These are phyloP conservation scores for Yamadazyma aaseri DNA, from an alignment of 1,139 yeast species.

Conservation along the genomic window DNA sequence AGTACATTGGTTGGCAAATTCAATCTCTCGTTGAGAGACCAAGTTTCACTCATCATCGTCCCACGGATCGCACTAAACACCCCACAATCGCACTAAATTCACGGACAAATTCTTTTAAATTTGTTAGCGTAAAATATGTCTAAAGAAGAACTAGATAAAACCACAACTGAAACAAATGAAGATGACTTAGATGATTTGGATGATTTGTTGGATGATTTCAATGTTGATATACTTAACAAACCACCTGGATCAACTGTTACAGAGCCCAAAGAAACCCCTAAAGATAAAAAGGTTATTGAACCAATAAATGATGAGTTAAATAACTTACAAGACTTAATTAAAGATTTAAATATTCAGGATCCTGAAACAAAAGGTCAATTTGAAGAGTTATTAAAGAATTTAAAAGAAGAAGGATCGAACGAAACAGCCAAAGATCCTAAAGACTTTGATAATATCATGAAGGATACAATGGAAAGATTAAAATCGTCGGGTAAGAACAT, in stretches of 20 bases:
- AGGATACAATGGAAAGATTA: slow-evolving; percentile 77
- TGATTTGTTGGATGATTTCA: slow-evolving; percentile 74
- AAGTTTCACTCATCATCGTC: no score
- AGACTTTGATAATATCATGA: slow-evolving; percentile 73
- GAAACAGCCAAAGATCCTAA: slow-evolving; percentile 30
- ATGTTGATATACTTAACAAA: slow-evolving; percentile 66
- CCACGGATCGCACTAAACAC: no score
- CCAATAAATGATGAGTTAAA: slow-evolving; percentile 44
- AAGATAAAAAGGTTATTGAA: slow-evolving; percentile 30
- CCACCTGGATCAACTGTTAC: slow-evolving; percentile 62
- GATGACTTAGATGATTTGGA: slow-evolving; percentile 54
- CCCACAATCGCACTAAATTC: slow-evolving; percentile 1
- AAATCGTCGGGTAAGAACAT: slow-evolving; percentile 66
- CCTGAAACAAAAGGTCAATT: slow-evolving; percentile 62
- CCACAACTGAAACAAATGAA: slow-evolving; percentile 20
- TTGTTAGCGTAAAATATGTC: background rate
- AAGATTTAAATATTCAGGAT: slow-evolving; percentile 54
- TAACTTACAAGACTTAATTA: slow-evolving; percentile 54
- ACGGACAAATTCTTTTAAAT: background rate
- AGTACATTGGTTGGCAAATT: no score
- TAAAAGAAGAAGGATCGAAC: slow-evolving; percentile 37
- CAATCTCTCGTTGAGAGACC: no score
- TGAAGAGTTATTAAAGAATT: slow-evolving; percentile 48
- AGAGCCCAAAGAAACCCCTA: slow-evolving; percentile 75
- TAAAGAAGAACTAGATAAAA: background rate